These are phyloP conservation scores for Ophiobolus disseminans DNA, from an alignment of 2,329 filamentous ascomycete genomes.

Conservation along the genomic window DNA sequence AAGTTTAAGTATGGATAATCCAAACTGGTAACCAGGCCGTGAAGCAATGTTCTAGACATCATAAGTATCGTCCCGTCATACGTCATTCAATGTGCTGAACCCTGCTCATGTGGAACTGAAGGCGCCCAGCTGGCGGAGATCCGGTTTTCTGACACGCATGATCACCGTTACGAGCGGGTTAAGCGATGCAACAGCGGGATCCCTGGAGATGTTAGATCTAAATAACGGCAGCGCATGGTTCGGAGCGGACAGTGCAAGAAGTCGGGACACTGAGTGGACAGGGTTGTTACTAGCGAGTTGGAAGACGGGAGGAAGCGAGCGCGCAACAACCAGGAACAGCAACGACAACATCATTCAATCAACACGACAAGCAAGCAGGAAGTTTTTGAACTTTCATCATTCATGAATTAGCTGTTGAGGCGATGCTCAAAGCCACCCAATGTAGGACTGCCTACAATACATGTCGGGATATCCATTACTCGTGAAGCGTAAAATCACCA, in stretches of 20 bases:
- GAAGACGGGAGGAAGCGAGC: not conserved
- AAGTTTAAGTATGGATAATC: not conserved
- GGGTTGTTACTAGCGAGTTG: not conserved
- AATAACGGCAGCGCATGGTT: not conserved
- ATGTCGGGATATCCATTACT: constrained; percentile 46
- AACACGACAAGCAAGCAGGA: not conserved
- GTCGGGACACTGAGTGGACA: not conserved
- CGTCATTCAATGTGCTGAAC: constrained; percentile 23
- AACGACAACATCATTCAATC: not conserved
- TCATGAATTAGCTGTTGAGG: constrained; percentile 34
- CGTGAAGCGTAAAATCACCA: constrained; percentile 40
- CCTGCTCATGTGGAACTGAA: constrained; percentile 19
- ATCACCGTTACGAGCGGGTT: constrained; percentile 17
- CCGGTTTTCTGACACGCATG: constrained; percentile 26
- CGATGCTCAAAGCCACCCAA: constrained; percentile 30
- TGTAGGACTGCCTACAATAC: constrained; percentile 44
- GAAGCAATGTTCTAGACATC: constrained; percentile 15
- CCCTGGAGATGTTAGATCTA: constrained; percentile 11
- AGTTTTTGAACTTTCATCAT: constrained; percentile 40
- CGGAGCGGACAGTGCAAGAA: not conserved
- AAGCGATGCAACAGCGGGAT: constrained; percentile 1
- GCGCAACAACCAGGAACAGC: not conserved
- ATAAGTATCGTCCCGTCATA: constrained; percentile 21
- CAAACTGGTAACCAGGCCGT: not conserved
- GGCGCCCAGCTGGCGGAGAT: constrained; percentile 20